Evolutionary conservation across 768 basidiomycete genomes (phyloP).

Genomic region (Boletus tylopilopsis): DNA sequence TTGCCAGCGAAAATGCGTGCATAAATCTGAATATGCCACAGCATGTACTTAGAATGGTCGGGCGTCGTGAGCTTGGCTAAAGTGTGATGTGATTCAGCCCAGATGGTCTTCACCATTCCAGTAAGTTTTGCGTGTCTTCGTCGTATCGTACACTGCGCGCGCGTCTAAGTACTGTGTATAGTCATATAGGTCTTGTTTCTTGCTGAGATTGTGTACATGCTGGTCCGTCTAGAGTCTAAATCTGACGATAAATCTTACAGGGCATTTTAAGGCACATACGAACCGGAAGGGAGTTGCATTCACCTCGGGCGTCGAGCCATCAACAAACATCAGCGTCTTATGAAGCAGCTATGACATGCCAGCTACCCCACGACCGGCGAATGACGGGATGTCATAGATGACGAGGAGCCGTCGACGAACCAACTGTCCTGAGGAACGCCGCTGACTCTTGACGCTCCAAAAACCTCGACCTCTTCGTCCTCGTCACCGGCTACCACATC

Average conservation of each 20-base stretch:
- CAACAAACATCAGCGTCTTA: constrained; percentile 1
- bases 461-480: constrained; percentile 6
- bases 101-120: not conserved
- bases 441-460: constrained; percentile 1
- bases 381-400: not conserved
- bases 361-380: not conserved
- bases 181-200: not conserved
- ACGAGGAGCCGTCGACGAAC: constrained; percentile 1
- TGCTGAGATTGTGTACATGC: not conserved
- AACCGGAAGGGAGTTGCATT: constrained; percentile 8
- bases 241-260: not conserved
- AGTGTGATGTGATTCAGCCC: not conserved
- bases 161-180: constrained; percentile 4
- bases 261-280: not conserved
- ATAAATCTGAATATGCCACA: no score
- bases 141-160: constrained; percentile 24
- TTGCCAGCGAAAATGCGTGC: constrained; percentile 13
- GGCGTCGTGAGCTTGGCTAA: not conserved
- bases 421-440: constrained; percentile 8
- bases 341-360: not conserved
- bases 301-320: not conserved
- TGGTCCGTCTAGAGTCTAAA: constrained; percentile 7
- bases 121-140: not conserved
- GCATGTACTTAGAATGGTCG: not conserved
- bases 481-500: not conserved